A percentile compares a stretch with the other conserved stretches of the same genome.
These are phyloP conservation scores for Psilocybe tampanensis DNA, from an alignment of 768 basidiomycete genomes.

Conservation along the genomic window DNA sequence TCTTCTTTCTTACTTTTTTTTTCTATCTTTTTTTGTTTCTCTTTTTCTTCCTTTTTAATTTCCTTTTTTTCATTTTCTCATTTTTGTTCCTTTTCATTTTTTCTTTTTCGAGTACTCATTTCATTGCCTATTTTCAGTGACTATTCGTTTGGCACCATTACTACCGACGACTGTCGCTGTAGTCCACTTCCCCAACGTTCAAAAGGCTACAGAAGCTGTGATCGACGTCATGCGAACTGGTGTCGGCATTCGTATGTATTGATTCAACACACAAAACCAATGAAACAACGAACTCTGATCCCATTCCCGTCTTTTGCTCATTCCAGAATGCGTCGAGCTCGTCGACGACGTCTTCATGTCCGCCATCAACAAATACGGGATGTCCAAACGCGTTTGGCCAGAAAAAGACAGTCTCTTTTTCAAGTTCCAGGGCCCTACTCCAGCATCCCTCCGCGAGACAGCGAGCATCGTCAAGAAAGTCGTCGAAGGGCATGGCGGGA, in stretches of 20 bases:
- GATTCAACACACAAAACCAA: slow-evolving; percentile 3
- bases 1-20: neutral
- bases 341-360: slow-evolving; percentile 73
- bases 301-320: neutral
- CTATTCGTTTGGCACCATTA: slow-evolving; percentile 78
- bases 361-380: slow-evolving; percentile 58
- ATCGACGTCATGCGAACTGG: slow-evolving; percentile 73
- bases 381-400: slow-evolving; percentile 56
- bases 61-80: too few species aligned
- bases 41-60: too few species aligned
- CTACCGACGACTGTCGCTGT: slow-evolving; percentile 84
- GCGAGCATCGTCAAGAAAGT: slow-evolving; percentile 60
- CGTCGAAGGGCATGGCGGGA: slow-evolving; percentile 66
- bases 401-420: slow-evolving; percentile 78
- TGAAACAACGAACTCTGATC: neutral
- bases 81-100: too few species aligned
- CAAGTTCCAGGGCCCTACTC: slow-evolving; percentile 87
- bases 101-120: neutral
- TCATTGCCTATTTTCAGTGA: slow-evolving; percentile 46
- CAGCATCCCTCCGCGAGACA: slow-evolving; percentile 63
- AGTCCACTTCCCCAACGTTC: slow-evolving; percentile 78
- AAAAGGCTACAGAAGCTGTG: slow-evolving; percentile 73
- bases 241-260: slow-evolving; percentile 68
- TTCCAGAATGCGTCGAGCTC: slow-evolving; percentile 80
- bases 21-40: too few species aligned